Evolutionary conservation across 805 yeast genomes (phyloP).

Genomic region (Nakazawaea wyomingensis): DNA sequence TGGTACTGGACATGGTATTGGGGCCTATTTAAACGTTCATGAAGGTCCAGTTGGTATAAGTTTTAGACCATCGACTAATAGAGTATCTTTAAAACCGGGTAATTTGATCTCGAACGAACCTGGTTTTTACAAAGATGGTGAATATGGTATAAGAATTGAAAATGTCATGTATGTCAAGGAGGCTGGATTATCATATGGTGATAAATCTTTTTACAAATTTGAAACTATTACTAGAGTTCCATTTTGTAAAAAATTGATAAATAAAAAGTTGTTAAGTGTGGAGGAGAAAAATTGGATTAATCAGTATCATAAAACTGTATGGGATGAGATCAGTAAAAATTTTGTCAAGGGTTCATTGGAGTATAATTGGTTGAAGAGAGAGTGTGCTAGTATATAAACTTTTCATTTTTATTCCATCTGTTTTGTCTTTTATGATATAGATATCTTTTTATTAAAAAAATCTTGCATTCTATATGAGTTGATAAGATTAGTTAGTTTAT

Average conservation of each 20-base stretch:
- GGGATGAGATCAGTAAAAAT: slow-evolving; percentile 36
- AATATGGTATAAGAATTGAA: slow-evolving; percentile 54
- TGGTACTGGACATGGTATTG: slow-evolving; percentile 64
- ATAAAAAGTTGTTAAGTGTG: slow-evolving; percentile 33
- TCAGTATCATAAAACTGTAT: slow-evolving; percentile 39
- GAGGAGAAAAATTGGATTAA: slow-evolving; percentile 49
- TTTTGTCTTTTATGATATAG: neutral
- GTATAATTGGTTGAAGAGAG: slow-evolving; percentile 46
- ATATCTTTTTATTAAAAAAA: neutral
- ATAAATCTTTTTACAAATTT: slow-evolving; percentile 42
- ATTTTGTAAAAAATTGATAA: slow-evolving; percentile 47
- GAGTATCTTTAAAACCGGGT: slow-evolving; percentile 41
- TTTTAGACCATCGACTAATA: slow-evolving; percentile 44
- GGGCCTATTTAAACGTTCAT: slow-evolving; percentile 56
- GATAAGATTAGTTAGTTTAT: too few species aligned
- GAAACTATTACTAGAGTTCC: slow-evolving; percentile 57
- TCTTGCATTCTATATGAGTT: too few species aligned
- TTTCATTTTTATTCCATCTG: too few species aligned
- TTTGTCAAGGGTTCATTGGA: slow-evolving; percentile 34
- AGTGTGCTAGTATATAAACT: slow-evolving; percentile 19
- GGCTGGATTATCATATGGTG: slow-evolving; percentile 32
- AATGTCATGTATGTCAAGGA: slow-evolving; percentile 44
- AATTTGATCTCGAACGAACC: slow-evolving; percentile 58
- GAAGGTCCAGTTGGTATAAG: slow-evolving; percentile 65
- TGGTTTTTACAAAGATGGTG: slow-evolving; percentile 55